A percentile compares a stretch with the other conserved stretches of the same genome.
Conservation (phyloP, 164 flowering plant species). For the Sedum album region DNA sequence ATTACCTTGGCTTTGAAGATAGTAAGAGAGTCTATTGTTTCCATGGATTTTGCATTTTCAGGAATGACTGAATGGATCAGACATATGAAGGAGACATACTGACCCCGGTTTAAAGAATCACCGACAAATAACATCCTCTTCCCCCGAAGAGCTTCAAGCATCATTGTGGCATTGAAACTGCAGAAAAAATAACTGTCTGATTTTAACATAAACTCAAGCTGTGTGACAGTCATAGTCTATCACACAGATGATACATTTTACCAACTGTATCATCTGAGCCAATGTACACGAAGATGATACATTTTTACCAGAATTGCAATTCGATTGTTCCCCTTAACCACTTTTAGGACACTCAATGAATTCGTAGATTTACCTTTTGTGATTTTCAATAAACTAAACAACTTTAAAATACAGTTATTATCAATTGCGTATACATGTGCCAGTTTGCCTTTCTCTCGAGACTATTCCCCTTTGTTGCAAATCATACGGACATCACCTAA, state of each 20-base stretch:
- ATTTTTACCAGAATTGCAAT: not conserved
- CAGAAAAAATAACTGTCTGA: not conserved
- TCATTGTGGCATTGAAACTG: constrained; percentile 84
- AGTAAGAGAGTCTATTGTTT: constrained; percentile 56
- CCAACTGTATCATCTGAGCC: not conserved
- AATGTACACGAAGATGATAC: not conserved
- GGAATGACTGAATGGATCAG: constrained; percentile 73
- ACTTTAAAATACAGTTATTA: no score
- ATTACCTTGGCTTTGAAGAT: constrained; percentile 70
- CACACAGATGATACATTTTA: not conserved
- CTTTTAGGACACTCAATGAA: not conserved
- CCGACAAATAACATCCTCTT: constrained; percentile 92
- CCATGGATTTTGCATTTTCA: constrained; percentile 57
- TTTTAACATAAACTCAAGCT: not conserved
- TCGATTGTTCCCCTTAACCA: not conserved
- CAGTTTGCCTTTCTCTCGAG: not conserved
- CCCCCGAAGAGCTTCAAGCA: constrained; percentile 78
- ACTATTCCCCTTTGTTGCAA: not conserved
- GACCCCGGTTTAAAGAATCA: constrained; percentile 83
- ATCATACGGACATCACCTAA: not conserved
- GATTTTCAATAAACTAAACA: not conserved
- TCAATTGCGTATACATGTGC: no score
- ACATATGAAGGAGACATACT: constrained; percentile 78
- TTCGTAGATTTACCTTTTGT: not conserved
- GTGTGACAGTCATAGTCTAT: not conserved